Conservation (phyloP, 768 basidiomycete species). For the Bullera alba region DNA sequence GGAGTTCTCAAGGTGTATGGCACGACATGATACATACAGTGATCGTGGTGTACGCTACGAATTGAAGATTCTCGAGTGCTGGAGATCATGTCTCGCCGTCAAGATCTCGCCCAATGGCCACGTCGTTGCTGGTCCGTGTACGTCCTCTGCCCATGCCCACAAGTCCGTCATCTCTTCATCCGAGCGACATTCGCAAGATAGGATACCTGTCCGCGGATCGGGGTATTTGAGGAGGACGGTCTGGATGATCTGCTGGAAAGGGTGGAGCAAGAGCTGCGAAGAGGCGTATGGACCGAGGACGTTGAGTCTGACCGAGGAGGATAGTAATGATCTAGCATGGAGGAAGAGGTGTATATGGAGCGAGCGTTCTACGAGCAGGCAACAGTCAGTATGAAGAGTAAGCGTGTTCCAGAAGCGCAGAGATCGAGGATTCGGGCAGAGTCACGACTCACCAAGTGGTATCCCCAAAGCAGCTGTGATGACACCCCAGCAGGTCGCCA, state of each 20-base stretch:
- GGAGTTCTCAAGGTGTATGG: too few relatives aligned
- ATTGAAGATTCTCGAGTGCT: constrained; percentile 96
- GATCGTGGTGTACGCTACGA: constrained; percentile 17
- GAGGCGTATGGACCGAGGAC: constrained; percentile 85
- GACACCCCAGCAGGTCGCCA: constrained; percentile 85
- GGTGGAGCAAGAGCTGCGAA: constrained; percentile 75
- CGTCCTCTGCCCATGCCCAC: constrained; percentile 28
- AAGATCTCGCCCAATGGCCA: constrained; percentile 96
- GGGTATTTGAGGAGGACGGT: constrained; percentile 43
- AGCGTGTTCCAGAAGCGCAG: not conserved
- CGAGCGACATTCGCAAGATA: too few relatives aligned
- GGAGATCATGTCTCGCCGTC: constrained; percentile 79
- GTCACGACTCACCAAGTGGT: constrained; percentile 54
- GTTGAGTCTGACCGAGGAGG: constrained; percentile 87
- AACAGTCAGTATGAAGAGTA: not conserved
- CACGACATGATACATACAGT: too few relatives aligned
- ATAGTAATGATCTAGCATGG: constrained; percentile 79
- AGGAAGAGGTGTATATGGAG: constrained; percentile 88
- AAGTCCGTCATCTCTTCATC: constrained; percentile 11
- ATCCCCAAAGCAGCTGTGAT: constrained; percentile 70
- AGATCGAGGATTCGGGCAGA: too few relatives aligned
- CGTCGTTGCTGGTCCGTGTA: constrained; percentile 71
- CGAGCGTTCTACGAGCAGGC: constrained; percentile 57
- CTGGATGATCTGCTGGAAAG: constrained; percentile 62
- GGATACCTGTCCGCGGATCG: too few relatives aligned